Evolutionary conservation across 83 land plant species (phyloP).

Genomic region (Isoetes engelmannii): DNA sequence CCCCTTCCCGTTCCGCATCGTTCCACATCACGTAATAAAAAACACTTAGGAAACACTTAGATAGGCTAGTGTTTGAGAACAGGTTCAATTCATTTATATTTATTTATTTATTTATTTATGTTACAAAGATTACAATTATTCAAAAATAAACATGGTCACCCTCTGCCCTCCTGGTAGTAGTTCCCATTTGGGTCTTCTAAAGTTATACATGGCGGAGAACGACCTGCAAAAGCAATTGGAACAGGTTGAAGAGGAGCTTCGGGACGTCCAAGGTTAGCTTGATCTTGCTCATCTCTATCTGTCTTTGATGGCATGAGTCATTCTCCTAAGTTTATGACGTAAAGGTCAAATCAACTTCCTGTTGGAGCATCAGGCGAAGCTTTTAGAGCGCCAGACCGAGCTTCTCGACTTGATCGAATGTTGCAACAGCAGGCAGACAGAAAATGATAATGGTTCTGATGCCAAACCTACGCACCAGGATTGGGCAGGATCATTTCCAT

Average conservation of each 20-base stretch:
- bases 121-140: no score
- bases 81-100: no score
- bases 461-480: slow-evolving; percentile 30
- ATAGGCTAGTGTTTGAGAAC: no score
- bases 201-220: slow-evolving; percentile 1
- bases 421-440: slow-evolving; percentile 17
- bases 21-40: no score
- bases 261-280: slow-evolving; percentile 12
- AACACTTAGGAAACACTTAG: no score
- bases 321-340: neutral
- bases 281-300: neutral
- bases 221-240: neutral
- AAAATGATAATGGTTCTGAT: slow-evolving; percentile 13
- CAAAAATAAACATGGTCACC: no score
- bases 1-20: no score
- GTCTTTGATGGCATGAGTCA: neutral
- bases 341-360: slow-evolving; percentile 51
- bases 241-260: slow-evolving; percentile 11
- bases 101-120: no score
- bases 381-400: slow-evolving; percentile 55
- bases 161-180: no score
- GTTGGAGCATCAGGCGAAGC: slow-evolving; percentile 47
- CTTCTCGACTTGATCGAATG: slow-evolving; percentile 48
- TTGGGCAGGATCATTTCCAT: slow-evolving; percentile 69
- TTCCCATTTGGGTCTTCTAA: no score